Base-by-base conservation (phyloP, 2,329 filamentous ascomycete species). In the Curvularia sp. region DNA sequence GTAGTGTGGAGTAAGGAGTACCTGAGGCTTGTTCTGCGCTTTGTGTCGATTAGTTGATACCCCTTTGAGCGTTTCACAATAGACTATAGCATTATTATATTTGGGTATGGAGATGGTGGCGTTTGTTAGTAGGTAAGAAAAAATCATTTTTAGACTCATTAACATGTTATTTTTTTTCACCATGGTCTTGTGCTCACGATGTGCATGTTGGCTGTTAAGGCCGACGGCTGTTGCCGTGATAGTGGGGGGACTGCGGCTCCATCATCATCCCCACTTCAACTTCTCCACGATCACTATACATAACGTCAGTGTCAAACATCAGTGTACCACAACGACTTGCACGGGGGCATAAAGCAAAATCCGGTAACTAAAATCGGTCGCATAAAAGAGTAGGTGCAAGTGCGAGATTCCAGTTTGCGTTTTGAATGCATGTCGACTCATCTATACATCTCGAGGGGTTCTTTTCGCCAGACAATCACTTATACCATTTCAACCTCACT, bases 161-260 rank as follows among this genome's bases (percentile, higher is more conserved):
- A 4, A 24, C 0, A 31, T 2, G 30, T n/a, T n/a, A 9, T 13
- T 44, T 47, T 15, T n/a, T 44, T 47, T 15, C 15, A 31, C n/a
- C 2, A 47, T 22, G 10, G 6, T 20, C 18, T 48, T 22, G 28
- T n/a, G n/a, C 12, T 15, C n/a, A 5, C 5, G 10, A 15, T 33
- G 10, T 48, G 28, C n/a, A 30, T 8, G n/a, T 18, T 33, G 44
- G 10, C 18, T 22, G 18, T 15, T 15, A 24, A 5, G n/a, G 15
- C 42, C 33, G 20, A 53, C 31, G 55, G 22, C 38, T 30, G 28
- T 33, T 51, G 9, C 38, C 47, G 41, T 39, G 48, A 49, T 55
- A 46, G 60, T 42, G 60, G 49, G 60, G 49, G 56, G 53, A 33
- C 42, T n/a, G 28, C 22, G 18, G 44, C 30, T 20, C 33, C 28